Conservation (phyloP, 768 basidiomycete species). For the Fistulinella prunicolor region DNA sequence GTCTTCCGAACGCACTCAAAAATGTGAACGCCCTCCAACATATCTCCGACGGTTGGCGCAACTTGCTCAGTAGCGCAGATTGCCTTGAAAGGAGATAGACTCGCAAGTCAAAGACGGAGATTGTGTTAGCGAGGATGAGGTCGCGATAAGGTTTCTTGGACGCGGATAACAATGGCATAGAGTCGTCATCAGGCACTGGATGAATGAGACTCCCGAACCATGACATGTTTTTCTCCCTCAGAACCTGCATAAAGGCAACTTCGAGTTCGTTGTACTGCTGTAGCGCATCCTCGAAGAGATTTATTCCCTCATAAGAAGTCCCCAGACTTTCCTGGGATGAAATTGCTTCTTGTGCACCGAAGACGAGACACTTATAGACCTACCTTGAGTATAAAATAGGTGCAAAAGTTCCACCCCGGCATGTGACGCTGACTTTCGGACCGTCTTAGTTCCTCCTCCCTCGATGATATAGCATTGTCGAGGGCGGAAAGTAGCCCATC, state of each 20-base stretch:
- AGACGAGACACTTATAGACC: slow-evolving; percentile 13
- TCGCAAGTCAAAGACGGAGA: slow-evolving; percentile 92
- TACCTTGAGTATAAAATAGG: slow-evolving; percentile 94
- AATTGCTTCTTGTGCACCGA: neutral
- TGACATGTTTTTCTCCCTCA: slow-evolving; percentile 78
- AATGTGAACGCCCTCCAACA: slow-evolving; percentile 71
- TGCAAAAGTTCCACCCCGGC: slow-evolving; percentile 99
- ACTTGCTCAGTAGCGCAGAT: slow-evolving; percentile 67
- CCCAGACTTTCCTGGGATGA: slow-evolving; percentile 84
- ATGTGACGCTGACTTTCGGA: slow-evolving; percentile 87
- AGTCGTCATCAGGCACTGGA: slow-evolving; percentile 69
- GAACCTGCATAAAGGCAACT: slow-evolving; percentile 68
- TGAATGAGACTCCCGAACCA: slow-evolving; percentile 91
- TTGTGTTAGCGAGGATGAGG: slow-evolving; percentile 83
- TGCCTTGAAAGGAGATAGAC: slow-evolving; percentile 88
- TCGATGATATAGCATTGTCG: slow-evolving; percentile 68
- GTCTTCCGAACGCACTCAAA: slow-evolving; percentile 70
- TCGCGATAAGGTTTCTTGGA: slow-evolving; percentile 85
- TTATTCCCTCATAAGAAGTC: slow-evolving; percentile 86
- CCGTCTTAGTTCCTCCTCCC: slow-evolving; percentile 88
- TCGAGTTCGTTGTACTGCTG: slow-evolving; percentile 92
- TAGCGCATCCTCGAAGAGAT: slow-evolving; percentile 85
- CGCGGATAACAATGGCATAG: slow-evolving; percentile 71
- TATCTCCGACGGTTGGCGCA: slow-evolving; percentile 68
- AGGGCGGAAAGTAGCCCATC: slow-evolving; percentile 86